A percentile compares a stretch with the other conserved stretches of the same genome.
These are phyloP conservation scores for Blastosporella zonata DNA, from an alignment of 1,284 basidiomycete genomes.

Conservation along the genomic window DNA sequence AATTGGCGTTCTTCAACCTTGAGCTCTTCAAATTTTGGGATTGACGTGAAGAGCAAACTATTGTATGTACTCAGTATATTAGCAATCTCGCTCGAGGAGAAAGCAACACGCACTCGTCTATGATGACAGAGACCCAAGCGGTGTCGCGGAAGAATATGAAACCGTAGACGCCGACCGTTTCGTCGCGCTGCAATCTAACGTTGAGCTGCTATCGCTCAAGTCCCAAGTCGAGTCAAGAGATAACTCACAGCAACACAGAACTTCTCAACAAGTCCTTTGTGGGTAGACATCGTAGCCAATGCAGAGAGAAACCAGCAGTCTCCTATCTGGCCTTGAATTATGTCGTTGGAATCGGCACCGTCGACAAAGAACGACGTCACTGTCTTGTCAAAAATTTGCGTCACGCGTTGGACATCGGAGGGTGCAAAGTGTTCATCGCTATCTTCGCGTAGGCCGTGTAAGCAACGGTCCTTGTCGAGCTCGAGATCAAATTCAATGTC, in stretches of 20 bases:
- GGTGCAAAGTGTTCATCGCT: not conserved
- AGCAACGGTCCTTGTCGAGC: slow-evolving; percentile 39
- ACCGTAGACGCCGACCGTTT: slow-evolving; percentile 54
- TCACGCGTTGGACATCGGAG: slow-evolving; percentile 33
- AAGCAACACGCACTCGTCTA: slow-evolving; percentile 43
- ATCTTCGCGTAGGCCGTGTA: slow-evolving; percentile 33
- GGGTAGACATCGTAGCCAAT: slow-evolving; percentile 33
- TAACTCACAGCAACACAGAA: slow-evolving; percentile 36
- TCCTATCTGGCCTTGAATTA: slow-evolving; percentile 36
- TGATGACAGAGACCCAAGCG: slow-evolving; percentile 40
- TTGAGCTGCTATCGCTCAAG: not conserved
- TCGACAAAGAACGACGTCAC: slow-evolving; percentile 36
- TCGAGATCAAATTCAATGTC: slow-evolving; percentile 54
- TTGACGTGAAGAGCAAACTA: slow-evolving; percentile 17
- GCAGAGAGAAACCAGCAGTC: slow-evolving; percentile 43
- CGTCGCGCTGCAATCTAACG: slow-evolving; percentile 37
- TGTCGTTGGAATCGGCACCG: slow-evolving; percentile 31
- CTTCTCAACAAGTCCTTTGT: slow-evolving; percentile 35
- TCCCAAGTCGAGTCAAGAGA: not conserved
- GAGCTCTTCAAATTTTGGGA: slow-evolving; percentile 50
- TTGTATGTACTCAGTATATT: not conserved
- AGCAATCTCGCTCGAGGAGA: not conserved
- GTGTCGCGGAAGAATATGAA: slow-evolving; percentile 52
- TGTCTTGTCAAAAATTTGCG: slow-evolving; percentile 38
- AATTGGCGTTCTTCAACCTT: slow-evolving; percentile 35